Percentiles rank a stretch among this genome's conserved stretches.
phyloP scores from a whole-genome alignment of 257 asterid genomes.

The Capsicum baccatum region DNA sequence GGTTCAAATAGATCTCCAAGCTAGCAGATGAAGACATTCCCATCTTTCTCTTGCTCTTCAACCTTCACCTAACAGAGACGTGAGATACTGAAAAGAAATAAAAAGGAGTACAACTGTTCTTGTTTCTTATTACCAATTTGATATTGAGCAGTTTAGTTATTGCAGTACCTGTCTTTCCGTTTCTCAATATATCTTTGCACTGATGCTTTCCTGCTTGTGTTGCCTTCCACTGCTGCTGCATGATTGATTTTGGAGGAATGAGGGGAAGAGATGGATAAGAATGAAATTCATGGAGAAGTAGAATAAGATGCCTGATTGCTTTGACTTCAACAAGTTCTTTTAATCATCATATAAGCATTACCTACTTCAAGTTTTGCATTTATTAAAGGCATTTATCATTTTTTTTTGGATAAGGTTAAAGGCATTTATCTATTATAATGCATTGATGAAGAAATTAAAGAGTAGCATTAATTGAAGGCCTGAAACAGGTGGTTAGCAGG shows the following conservation, averaged over 20 bases:
- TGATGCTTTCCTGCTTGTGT: slow-evolving; percentile 79
- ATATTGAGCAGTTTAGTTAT: slow-evolving; percentile 35
- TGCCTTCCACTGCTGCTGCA: slow-evolving; percentile 63
- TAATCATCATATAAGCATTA: slow-evolving; percentile 16
- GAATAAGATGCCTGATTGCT: slow-evolving; percentile 23
- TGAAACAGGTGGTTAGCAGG: not conserved
- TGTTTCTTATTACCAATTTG: slow-evolving; percentile 26
- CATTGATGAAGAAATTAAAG: slow-evolving; percentile 20
- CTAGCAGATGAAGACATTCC: slow-evolving; percentile 60
- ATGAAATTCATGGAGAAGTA: slow-evolving; percentile 26
- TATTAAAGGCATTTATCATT: not conserved
- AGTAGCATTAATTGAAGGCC: not conserved
- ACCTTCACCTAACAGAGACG: slow-evolving; percentile 90
- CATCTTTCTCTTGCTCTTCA: slow-evolving; percentile 89
- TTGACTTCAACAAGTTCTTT: slow-evolving; percentile 16
- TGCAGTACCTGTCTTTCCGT: slow-evolving; percentile 89
- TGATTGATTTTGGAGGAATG: slow-evolving; percentile 29
- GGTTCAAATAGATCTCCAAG: slow-evolving; percentile 59
- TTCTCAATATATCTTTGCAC: slow-evolving; percentile 94
- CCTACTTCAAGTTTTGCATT: not conserved
- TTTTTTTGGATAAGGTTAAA: too few species aligned
- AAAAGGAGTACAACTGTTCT: slow-evolving; percentile 30
- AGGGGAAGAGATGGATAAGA: slow-evolving; percentile 28
- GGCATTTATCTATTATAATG: not conserved
- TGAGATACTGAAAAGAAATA: slow-evolving; percentile 50